phyloP scores from a whole-genome alignment of 148 eudicot genomes.

The Talinum fruticosum region DNA sequence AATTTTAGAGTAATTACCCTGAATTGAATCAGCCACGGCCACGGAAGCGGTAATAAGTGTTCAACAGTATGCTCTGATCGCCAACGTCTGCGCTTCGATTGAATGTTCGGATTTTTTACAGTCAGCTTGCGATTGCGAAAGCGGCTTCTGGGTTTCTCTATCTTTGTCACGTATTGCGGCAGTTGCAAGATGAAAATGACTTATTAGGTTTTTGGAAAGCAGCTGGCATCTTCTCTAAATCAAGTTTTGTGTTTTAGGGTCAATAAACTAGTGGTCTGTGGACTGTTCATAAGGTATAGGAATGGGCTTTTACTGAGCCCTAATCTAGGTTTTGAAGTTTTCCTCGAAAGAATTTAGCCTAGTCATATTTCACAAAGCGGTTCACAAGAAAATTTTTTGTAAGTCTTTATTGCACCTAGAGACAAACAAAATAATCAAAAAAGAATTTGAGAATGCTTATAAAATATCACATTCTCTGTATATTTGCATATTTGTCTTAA shows the following conservation, averaged over 20 bases:
- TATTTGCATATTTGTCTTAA: not conserved
- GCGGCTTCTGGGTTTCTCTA: not conserved
- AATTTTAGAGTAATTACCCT: not conserved
- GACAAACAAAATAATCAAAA: not conserved
- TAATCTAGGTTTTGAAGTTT: not conserved
- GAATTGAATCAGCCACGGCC: not conserved
- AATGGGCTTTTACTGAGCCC: not conserved
- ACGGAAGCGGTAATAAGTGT: not conserved
- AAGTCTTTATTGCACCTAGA: not conserved
- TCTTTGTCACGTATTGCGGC: not conserved
- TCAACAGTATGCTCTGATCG: not conserved
- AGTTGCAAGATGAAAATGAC: not conserved
- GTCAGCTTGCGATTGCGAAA: not conserved
- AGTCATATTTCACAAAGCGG: not conserved
- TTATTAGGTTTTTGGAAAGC: not conserved
- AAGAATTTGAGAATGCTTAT: not conserved
- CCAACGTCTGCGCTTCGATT: not conserved
- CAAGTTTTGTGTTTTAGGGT: not conserved
- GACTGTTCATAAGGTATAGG: not conserved
- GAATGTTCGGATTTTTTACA: not conserved
- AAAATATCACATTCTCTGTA: not conserved
- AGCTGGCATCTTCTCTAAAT: not conserved
- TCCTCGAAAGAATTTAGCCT: not conserved
- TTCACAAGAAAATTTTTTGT: not conserved
- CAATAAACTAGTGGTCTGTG: not conserved